These are phyloP conservation scores for Verticillium alfalfae DNA, from an alignment of 2,329 filamentous ascomycete genomes.

Conservation along the genomic window DNA sequence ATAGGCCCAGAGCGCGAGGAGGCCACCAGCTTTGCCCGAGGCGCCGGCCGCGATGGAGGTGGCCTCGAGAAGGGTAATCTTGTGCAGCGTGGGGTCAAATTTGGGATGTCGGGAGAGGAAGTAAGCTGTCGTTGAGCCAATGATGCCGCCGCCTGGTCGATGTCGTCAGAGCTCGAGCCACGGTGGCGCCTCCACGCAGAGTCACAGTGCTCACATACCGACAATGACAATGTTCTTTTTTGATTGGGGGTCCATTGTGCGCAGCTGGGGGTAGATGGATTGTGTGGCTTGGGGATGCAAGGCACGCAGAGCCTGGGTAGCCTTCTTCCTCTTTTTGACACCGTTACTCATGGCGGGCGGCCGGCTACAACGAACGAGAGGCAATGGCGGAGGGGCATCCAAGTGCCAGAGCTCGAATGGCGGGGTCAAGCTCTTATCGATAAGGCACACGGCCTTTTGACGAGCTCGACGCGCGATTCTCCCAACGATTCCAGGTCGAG, in stretches of 20 bases:
- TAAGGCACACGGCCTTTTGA: not conserved
- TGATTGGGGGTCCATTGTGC: conserved; percentile 9
- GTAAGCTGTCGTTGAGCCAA: conserved; percentile 87
- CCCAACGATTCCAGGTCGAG: not conserved
- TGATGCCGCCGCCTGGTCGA: conserved; percentile 79
- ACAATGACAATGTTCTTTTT: conserved; percentile 45
- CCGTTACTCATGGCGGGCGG: not conserved
- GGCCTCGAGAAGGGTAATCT: conserved; percentile 83
- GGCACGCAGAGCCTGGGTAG: conserved; percentile 1
- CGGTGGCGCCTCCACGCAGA: not conserved
- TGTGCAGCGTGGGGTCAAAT: conserved; percentile 70
- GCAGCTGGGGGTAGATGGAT: not conserved
- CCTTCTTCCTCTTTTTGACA: conserved; percentile 6
- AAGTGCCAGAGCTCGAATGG: not conserved
- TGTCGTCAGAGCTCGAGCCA: not conserved
- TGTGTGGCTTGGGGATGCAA: conserved; percentile 2
- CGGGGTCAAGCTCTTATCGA: conserved; percentile 1
- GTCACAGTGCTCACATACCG: conserved; percentile 23
- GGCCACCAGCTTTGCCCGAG: conserved; percentile 88
- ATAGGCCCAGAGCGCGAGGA: conserved; percentile 89
- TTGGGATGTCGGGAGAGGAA: conserved; percentile 81
- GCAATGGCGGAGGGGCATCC: not conserved
- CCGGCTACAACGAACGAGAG: not conserved
- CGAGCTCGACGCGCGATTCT: not conserved
- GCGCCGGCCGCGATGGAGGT: conserved; percentile 81